Conservation (phyloP, 139 green algal species). For the Chlorella sorokiniana region DNA sequence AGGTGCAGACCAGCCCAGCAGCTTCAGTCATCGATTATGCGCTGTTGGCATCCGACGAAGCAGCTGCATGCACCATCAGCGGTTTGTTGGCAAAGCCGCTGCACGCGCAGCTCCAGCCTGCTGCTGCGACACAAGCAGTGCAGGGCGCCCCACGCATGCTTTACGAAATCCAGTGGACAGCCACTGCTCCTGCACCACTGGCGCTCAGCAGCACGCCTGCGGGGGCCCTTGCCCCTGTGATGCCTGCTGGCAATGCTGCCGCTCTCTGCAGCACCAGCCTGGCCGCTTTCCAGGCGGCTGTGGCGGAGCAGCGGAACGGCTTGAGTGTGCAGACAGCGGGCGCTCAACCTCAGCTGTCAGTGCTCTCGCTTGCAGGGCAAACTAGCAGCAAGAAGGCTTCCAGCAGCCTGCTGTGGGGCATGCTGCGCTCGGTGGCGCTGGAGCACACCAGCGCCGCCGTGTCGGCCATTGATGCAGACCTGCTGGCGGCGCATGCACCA, state of each 20-base stretch:
- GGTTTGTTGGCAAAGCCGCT: slow-evolving; percentile 36
- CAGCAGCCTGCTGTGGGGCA: slow-evolving; percentile 37
- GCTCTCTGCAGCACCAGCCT: slow-evolving; percentile 13
- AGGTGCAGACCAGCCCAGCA: neutral
- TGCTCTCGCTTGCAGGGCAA: neutral
- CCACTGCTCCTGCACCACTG: neutral
- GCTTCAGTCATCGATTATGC: slow-evolving; percentile 1
- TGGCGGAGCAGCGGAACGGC: neutral
- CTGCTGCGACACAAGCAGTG: neutral
- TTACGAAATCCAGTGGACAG: slow-evolving; percentile 2
- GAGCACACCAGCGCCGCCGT: neutral
- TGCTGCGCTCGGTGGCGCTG: slow-evolving; percentile 28
- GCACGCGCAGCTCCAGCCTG: neutral
- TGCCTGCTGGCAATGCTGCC: neutral
- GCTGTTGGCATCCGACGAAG: neutral
- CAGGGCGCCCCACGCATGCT: neutral
- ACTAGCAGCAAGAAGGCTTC: neutral
- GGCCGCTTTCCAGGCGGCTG: slow-evolving; percentile 5
- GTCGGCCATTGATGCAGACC: neutral
- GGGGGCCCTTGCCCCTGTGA: neutral
- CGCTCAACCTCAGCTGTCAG: slow-evolving; percentile 14
- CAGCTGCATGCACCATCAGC: slow-evolving; percentile 5
- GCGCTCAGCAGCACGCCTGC: neutral
- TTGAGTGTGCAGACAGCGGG: neutral
- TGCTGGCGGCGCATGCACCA: neutral